phyloP scores from a whole-genome alignment of 352 stramenopile species.

The Phytophthora crassamura region DNA sequence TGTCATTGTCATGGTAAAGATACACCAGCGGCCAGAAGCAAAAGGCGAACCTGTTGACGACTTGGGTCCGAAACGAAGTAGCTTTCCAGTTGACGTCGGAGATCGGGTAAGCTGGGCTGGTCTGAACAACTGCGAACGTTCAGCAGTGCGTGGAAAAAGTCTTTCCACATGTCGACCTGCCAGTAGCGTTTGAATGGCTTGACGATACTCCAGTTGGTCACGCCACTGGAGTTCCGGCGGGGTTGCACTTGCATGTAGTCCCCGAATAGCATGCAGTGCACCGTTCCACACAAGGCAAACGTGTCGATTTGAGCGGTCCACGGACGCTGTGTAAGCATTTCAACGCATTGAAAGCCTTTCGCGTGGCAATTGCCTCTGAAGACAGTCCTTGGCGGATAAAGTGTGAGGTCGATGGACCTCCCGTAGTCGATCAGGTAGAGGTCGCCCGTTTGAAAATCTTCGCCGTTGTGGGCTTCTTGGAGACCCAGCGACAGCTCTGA shows the following conservation, averaged over 20 bases:
- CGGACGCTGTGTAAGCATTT: constrained; percentile 78
- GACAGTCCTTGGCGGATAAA: constrained; percentile 59
- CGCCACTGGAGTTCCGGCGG: constrained; percentile 31
- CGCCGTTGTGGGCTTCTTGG: constrained; percentile 18
- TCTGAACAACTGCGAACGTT: constrained; percentile 74
- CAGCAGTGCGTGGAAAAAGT: constrained; percentile 73
- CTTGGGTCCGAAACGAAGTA: constrained; percentile 56
- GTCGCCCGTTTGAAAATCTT: constrained; percentile 45
- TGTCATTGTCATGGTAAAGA: constrained; percentile 2
- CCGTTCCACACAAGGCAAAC: constrained; percentile 79
- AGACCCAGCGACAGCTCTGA: constrained; percentile 16
- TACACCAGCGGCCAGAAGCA: background rate
- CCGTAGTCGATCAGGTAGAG: constrained; percentile 88
- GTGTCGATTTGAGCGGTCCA: constrained; percentile 90
- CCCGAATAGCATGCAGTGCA: constrained; percentile 87
- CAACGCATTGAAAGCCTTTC: constrained; percentile 85
- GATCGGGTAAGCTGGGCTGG: constrained; percentile 61
- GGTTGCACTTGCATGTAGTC: constrained; percentile 83
- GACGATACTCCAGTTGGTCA: constrained; percentile 49
- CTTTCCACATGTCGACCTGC: constrained; percentile 74
- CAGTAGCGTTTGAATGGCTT: constrained; percentile 85
- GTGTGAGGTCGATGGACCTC: constrained; percentile 74
- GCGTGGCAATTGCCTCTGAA: constrained; percentile 84
- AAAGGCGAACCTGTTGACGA: constrained; percentile 50
- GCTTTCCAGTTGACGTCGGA: constrained; percentile 58